A percentile compares a stretch with the other conserved stretches of the same genome.
These are phyloP conservation scores for Sporothrix brasiliensis DNA, from an alignment of 2,329 filamentous ascomycete genomes.

Conservation along the genomic window DNA sequence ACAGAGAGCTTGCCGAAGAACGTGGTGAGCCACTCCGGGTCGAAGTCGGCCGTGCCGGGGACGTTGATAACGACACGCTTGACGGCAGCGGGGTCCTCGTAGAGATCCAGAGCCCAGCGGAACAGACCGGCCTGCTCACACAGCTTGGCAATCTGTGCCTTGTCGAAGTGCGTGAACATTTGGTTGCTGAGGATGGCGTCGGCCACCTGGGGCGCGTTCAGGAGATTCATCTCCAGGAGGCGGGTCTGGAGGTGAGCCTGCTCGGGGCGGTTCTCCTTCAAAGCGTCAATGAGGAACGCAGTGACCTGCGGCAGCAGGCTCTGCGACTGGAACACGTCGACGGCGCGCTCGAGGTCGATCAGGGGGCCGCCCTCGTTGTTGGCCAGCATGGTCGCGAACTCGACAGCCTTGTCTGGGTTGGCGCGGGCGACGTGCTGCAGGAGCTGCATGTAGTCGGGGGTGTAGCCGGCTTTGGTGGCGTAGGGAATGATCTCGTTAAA, in stretches of 20 bases:
- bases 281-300: slow-evolving; percentile 92
- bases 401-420: slow-evolving; percentile 89
- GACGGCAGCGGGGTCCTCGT: slow-evolving; percentile 84
- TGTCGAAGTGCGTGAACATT: slow-evolving; percentile 98
- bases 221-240: slow-evolving; percentile 94
- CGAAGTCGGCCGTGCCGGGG: slow-evolving; percentile 79
- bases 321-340: slow-evolving; percentile 97
- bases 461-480: slow-evolving; percentile 79
- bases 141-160: slow-evolving; percentile 80
- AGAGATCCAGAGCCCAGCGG: slow-evolving; percentile 89
- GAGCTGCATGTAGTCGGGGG: slow-evolving; percentile 91
- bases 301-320: slow-evolving; percentile 98
- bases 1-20: slow-evolving; percentile 96
- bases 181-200: slow-evolving; percentile 97
- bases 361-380: slow-evolving; percentile 86
- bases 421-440: slow-evolving; percentile 89
- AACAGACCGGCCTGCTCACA: slow-evolving; percentile 90
- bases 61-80: slow-evolving; percentile 89
- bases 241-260: slow-evolving; percentile 92
- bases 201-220: slow-evolving; percentile 95
- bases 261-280: slow-evolving; percentile 93
- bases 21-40: slow-evolving; percentile 84
- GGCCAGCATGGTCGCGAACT: slow-evolving; percentile 90
- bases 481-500: slow-evolving; percentile 97
- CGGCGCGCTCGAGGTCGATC: slow-evolving; percentile 90